A percentile compares a stretch with the other conserved stretches of the same genome.
Evolutionary conservation across 2,329 filamentous ascomycete genomes (phyloP).

Genomic region (Helotiales sp.): DNA sequence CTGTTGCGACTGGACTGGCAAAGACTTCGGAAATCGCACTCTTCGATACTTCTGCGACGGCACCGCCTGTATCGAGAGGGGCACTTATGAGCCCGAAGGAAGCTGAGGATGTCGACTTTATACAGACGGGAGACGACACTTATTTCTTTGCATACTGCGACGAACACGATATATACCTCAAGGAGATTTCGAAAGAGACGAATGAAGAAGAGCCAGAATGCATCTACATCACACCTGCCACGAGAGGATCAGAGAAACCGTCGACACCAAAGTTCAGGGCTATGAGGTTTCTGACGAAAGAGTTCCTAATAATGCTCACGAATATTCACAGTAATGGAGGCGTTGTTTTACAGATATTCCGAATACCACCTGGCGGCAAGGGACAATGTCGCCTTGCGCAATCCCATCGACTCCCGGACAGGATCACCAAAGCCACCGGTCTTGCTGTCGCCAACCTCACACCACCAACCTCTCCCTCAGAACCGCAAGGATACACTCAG

Average conservation of each 20-base stretch:
- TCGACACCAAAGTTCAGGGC: constrained; percentile 55
- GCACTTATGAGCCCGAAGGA: constrained; percentile 53
- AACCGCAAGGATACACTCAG: constrained; percentile 65
- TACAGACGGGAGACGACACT: constrained; percentile 58
- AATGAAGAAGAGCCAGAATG: constrained; percentile 47
- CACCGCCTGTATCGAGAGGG: constrained; percentile 49
- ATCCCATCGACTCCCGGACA: constrained; percentile 59
- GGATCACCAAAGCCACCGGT: constrained; percentile 72
- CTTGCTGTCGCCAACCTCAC: constrained; percentile 74
- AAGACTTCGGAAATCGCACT: constrained; percentile 76
- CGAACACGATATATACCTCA: constrained; percentile 69
- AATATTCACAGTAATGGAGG: constrained; percentile 61
- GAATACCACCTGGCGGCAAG: constrained; percentile 34
- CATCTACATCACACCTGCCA: constrained; percentile 57
- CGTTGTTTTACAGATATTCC: constrained; percentile 55
- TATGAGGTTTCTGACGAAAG: constrained; percentile 58
- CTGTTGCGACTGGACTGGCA: constrained; percentile 75
- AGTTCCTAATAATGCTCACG: constrained; percentile 56
- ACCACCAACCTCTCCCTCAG: constrained; percentile 48
- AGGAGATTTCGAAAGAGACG: constrained; percentile 36
- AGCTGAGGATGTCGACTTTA: constrained; percentile 70
- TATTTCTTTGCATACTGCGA: constrained; percentile 80
- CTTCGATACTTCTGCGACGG: constrained; percentile 64
- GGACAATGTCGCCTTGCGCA: constrained; percentile 50
- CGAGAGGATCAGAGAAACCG: constrained; percentile 41